These are phyloP conservation scores for Liquidambar formosana DNA, from an alignment of 164 flowering plant genomes.

Conservation along the genomic window DNA sequence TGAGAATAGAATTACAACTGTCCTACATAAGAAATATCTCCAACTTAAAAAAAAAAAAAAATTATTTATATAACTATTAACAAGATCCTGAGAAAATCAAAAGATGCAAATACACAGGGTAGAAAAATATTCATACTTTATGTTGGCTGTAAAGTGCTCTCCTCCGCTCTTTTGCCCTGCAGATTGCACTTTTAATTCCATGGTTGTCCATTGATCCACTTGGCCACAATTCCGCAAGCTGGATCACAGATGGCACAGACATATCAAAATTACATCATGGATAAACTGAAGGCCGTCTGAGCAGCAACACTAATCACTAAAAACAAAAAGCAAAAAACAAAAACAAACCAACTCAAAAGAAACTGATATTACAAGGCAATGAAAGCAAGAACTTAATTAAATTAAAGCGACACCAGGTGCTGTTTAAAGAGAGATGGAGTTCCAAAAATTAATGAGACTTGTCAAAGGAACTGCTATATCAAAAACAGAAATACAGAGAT, in stretches of 20 bases:
- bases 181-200: constrained; percentile 83
- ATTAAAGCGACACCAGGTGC: too few species aligned
- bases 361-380: background rate
- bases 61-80: background rate
- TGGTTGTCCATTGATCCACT: constrained; percentile 82
- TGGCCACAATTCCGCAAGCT: constrained; percentile 97
- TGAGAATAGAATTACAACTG: background rate
- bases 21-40: background rate
- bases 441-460: background rate
- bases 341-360: background rate
- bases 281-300: background rate
- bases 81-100: background rate
- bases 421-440: background rate
- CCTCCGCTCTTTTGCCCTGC: constrained; percentile 77
- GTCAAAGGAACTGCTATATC: background rate
- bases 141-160: constrained; percentile 36
- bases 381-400: background rate
- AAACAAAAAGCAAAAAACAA: background rate
- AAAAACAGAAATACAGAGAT: background rate
- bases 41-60: background rate
- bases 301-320: background rate
- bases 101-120: background rate
- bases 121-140: constrained; percentile 39
- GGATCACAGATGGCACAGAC: constrained; percentile 16
- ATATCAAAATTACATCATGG: background rate